Evolutionary conservation across 2,329 filamentous ascomycete genomes (phyloP), one percentile per base, ranked within the genome.

Genomic region (Grosmannia huntii): DNA sequence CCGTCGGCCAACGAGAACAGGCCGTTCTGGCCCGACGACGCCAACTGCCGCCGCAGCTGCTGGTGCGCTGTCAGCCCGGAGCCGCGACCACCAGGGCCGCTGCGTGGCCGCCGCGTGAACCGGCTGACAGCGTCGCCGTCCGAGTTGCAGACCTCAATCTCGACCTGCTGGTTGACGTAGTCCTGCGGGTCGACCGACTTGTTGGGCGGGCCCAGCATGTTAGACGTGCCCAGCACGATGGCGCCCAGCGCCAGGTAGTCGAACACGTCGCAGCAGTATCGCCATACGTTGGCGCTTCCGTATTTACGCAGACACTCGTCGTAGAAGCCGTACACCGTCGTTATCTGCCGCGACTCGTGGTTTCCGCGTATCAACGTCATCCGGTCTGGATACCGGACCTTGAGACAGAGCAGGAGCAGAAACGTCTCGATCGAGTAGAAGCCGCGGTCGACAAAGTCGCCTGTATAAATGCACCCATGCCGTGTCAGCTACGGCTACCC

Each of bases 341-440:
- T 97, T 64, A 97, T 97, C 71, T 97, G 92, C 60, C 92, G 84
- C 51, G 91, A 96, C 73, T 97, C 92, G 76, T 96, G 90, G 70
- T 96, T 96, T 63, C 92, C 92, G 63, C 92, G 83, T 67, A 97
- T 96, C 49, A 97, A 81, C 4, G 94, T 97, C 76, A 97, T 96
- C 65, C 94, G 89, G 72, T 97, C 90, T 57, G 92, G 94, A 69
- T 97, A 97, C 70, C 92, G 87, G 61, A 97, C 92, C 79, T 97
- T 97, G 66, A 97, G 84, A 69, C 90, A 96, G 57, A 99, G 83
- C 12, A 99, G 85, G 58, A 99, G 87, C 61, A 96, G 85, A 69
- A 99, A 96, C 5, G 91, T 94, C 75, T 99, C 92, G 65, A 99
- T 85, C 2, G 90, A 96, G 76, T 97, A 99, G 79, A 96, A 99